These are phyloP conservation scores for Bullera alba DNA, from an alignment of 768 basidiomycete genomes.

Conservation along the genomic window DNA sequence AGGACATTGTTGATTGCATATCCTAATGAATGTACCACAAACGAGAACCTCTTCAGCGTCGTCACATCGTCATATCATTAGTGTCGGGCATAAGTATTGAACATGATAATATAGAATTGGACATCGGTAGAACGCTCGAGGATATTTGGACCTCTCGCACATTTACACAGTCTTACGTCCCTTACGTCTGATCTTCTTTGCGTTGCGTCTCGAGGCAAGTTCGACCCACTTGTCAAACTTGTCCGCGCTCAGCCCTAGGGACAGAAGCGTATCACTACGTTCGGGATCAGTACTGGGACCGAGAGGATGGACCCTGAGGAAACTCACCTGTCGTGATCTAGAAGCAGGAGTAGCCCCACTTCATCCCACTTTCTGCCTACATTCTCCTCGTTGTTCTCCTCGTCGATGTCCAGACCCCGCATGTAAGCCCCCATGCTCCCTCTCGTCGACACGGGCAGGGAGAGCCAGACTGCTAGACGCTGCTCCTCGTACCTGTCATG, in stretches of 20 bases:
- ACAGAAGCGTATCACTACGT: neutral
- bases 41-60: no score
- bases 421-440: slow-evolving; percentile 28
- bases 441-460: slow-evolving; percentile 10
- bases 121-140: no score
- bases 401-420: no score
- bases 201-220: slow-evolving; percentile 19
- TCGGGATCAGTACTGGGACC: no score
- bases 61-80: no score
- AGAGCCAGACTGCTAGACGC: slow-evolving; percentile 30
- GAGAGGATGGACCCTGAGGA: no score
- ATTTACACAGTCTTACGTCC: neutral
- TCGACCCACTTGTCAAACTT: slow-evolving; percentile 38
- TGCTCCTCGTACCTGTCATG: slow-evolving; percentile 38
- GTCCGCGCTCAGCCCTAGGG: slow-evolving; percentile 21
- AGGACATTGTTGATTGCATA: no score
- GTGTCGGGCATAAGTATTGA: no score
- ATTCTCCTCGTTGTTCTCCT: slow-evolving; percentile 9
- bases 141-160: neutral
- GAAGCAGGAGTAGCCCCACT: slow-evolving; percentile 21
- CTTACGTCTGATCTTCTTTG: slow-evolving; percentile 20
- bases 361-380: slow-evolving; percentile 30
- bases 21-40: no score
- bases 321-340: slow-evolving; percentile 27
- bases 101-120: no score